Base-by-base conservation (phyloP, 2,329 filamentous ascomycete genomes). In the Aulographum hederae region DNA sequence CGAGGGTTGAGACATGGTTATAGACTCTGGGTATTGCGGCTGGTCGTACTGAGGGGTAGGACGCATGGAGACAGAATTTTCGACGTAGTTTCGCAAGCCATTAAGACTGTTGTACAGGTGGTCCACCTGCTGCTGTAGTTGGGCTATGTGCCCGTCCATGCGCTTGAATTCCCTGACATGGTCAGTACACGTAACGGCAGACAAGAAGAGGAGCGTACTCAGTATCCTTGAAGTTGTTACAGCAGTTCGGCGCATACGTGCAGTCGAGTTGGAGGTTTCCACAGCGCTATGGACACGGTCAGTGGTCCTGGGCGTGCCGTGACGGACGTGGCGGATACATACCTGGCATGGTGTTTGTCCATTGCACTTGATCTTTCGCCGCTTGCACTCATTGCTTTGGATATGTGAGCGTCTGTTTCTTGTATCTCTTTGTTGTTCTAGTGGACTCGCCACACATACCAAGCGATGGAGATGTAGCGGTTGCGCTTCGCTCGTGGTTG, bases 141-240 rank as follows among this genome's bases (percentile, higher is more conserved):
- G 65, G 8, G 61, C 58, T 36, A 94, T 70, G 41, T 89, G 78
- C 20, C 66, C 61, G 33, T 72, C 69, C 73, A 94, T 82, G 23
- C 73, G 67, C 46, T 73, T 79, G 61, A 84, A 94, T 50, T 94
- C 85, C 6, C 64, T 68, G 6, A 6, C 10, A 14, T n/a, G 21
- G 11, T 8, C 10, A 26, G 13, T 27, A 21, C 12, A 11, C 14
- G 18, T 25, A 18, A n/a, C 6, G n/a, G 12, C 26, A 13, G 23
- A 10, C 17, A 30, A 25, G 13, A 28, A 15, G 17, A 14, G n/a
- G n/a, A 16, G 21, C 61, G 37, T 51, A 67, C 60, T 91, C 80
- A 29, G 82, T 84, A 45, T 94, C 85, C 52, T 86, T 89, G 64
- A 93, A 84, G 52, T 70, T 82, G 58, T 71, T 85, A 50, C 70